Evolutionary conservation across 345 rosid species (phyloP).

Genomic region (Euphorbia pulcherrima): DNA sequence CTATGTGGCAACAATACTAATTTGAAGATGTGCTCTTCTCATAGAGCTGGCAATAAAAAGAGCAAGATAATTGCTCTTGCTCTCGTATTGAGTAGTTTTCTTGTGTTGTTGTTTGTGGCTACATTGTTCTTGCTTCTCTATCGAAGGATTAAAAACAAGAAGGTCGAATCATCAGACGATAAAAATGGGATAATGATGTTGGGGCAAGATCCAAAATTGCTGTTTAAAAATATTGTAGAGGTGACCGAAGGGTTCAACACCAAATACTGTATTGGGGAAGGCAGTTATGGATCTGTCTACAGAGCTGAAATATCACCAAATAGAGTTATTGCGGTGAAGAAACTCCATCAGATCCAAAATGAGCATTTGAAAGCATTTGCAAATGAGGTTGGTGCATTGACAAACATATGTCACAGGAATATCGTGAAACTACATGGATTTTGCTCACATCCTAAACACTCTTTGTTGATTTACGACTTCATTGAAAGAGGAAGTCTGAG

Average conservation of each 20-base stretch:
- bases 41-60: too few relatives aligned
- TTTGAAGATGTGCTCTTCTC: too few relatives aligned
- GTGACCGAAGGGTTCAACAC: not conserved
- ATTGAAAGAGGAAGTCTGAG: not conserved
- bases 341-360: not conserved
- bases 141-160: too few relatives aligned
- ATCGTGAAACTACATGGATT: not conserved
- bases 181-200: not conserved
- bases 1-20: too few relatives aligned
- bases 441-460: not conserved
- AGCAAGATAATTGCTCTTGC: too few relatives aligned
- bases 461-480: not conserved
- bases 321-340: not conserved
- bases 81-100: too few relatives aligned
- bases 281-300: not conserved
- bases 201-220: not conserved
- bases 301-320: not conserved
- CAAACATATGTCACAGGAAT: not conserved
- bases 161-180: too few relatives aligned
- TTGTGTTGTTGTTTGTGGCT: too few relatives aligned
- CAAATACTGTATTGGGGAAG: not conserved
- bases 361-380: not conserved
- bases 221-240: not conserved
- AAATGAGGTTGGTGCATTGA: not conserved
- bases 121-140: too few relatives aligned